phyloP scores from a whole-genome alignment of 2,329 filamentous ascomycete species.

The Penicillium sp. region DNA sequence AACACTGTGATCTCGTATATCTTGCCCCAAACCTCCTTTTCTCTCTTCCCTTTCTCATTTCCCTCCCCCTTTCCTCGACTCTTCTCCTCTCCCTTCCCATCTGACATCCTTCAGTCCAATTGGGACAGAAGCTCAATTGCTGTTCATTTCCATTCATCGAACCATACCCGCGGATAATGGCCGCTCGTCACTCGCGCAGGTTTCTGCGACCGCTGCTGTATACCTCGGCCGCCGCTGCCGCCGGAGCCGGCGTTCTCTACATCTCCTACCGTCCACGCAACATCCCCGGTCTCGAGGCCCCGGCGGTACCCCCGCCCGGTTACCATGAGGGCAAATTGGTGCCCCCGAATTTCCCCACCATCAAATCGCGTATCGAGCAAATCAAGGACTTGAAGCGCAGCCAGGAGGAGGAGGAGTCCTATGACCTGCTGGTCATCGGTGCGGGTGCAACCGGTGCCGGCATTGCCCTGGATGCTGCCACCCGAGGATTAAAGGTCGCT shows the following conservation, averaged over 20 bases:
- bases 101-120: neutral
- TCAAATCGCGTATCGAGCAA: conserved; percentile 53
- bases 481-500: conserved; percentile 75
- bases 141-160: neutral
- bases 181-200: conserved; percentile 46
- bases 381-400: conserved; percentile 54
- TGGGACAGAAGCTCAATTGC: neutral
- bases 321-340: conserved; percentile 61
- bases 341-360: conserved; percentile 53
- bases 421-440: conserved; percentile 77
- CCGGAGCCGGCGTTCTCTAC: conserved; percentile 60
- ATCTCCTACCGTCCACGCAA: conserved; percentile 63
- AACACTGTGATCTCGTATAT: neutral
- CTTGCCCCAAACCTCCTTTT: neutral
- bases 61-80: neutral
- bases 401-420: conserved; percentile 53
- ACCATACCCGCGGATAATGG: conserved; percentile 32
- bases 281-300: conserved; percentile 63
- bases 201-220: conserved; percentile 61
- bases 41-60: neutral
- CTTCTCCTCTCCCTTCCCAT: neutral
- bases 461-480: conserved; percentile 78
- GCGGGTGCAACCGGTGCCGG: conserved; percentile 78
- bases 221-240: conserved; percentile 55
- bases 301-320: conserved; percentile 63